These are phyloP conservation scores for Cydonia oblonga DNA, from an alignment of 331 rosid species.

Conservation along the genomic window DNA sequence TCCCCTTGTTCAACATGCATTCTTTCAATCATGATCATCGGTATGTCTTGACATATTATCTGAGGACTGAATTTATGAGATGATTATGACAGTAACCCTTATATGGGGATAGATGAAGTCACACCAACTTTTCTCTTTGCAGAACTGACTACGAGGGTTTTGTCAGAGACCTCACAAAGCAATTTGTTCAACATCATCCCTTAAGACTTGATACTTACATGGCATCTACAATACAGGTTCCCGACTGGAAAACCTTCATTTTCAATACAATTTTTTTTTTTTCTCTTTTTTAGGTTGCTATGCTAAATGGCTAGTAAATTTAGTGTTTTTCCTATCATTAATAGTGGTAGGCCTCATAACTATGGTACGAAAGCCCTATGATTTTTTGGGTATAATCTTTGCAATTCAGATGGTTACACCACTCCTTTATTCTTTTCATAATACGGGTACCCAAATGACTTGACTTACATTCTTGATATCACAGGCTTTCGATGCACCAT, in stretches of 20 bases:
- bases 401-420: neutral
- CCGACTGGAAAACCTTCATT: neutral
- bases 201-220: slow-evolving; percentile 70
- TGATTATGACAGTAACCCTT: neutral
- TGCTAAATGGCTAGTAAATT: neutral
- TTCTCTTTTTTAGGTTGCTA: neutral
- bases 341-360: neutral
- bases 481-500: slow-evolving; percentile 97
- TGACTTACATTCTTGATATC: slow-evolving; percentile 21
- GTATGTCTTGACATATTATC: slow-evolving; percentile 27
- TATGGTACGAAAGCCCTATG: neutral
- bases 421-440: neutral
- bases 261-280: neutral
- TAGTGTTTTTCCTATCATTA: neutral
- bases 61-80: slow-evolving; percentile 10
- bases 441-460: neutral
- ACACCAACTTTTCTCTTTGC: slow-evolving; percentile 16
- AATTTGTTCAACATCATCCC: slow-evolving; percentile 58
- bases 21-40: slow-evolving; percentile 80
- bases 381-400: neutral
- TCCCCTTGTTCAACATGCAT: slow-evolving; percentile 39
- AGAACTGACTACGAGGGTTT: slow-evolving; percentile 79
- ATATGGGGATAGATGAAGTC: neutral
- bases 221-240: slow-evolving; percentile 80
- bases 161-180: slow-evolving; percentile 71